Conservation (phyloP, 1,284 basidiomycete genomes). For the Malassezia nana region DNA sequence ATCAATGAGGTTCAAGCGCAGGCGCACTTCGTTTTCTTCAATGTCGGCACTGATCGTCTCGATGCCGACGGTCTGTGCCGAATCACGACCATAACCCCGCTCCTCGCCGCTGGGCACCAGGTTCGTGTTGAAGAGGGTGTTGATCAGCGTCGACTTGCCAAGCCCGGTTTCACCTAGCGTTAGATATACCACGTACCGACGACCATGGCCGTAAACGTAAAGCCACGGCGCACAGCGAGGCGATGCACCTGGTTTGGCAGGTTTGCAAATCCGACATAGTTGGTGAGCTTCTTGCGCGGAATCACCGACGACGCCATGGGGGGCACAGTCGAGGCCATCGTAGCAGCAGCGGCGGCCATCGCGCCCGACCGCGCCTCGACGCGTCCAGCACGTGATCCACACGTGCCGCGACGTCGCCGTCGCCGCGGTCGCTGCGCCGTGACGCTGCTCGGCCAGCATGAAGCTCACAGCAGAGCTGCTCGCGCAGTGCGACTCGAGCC, state of each 20-base stretch:
- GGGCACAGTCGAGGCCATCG: neutral
- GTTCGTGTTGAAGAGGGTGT: constrained; percentile 48
- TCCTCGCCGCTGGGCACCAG: constrained; percentile 45
- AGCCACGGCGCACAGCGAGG: constrained; percentile 41
- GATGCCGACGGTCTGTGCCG: constrained; percentile 44
- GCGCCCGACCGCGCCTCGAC: neutral
- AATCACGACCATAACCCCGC: constrained; percentile 34
- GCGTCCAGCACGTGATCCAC: constrained; percentile 7
- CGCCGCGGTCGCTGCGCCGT: neutral
- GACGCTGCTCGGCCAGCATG: constrained; percentile 54
- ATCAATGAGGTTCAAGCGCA: constrained; percentile 46
- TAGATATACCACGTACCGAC: constrained; percentile 24
- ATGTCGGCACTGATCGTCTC: constrained; percentile 48
- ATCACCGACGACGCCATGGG: constrained; percentile 1
- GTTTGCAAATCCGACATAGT: constrained; percentile 47
- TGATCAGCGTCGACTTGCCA: constrained; percentile 47
- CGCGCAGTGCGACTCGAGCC: constrained; percentile 62
- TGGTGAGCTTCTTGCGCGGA: constrained; percentile 37
- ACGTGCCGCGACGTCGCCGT: neutral
- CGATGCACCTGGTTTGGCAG: constrained; percentile 47
- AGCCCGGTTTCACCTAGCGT: constrained; percentile 38
- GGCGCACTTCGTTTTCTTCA: constrained; percentile 46
- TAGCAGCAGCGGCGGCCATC: neutral
- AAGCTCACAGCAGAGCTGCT: constrained; percentile 88
- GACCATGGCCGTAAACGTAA: constrained; percentile 46